These are phyloP conservation scores for Flaveria bidentis DNA, from an alignment of 129 eudicot species.

Conservation along the genomic window DNA sequence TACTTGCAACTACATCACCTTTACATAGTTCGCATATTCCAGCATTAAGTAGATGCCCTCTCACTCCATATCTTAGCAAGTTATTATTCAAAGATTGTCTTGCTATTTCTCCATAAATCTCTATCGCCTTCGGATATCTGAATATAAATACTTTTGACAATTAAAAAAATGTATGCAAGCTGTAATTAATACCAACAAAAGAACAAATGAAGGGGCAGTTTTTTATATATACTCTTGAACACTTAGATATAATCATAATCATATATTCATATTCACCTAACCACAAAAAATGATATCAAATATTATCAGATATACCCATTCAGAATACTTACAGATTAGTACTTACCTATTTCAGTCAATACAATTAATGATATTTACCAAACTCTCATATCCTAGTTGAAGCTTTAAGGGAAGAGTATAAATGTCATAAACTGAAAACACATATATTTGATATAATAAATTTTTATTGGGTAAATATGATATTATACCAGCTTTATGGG, in stretches of 20 bases:
- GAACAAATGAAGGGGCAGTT: background rate
- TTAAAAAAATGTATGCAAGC: background rate
- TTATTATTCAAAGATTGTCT: conserved; percentile 43
- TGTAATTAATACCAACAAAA: background rate
- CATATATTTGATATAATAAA: no score
- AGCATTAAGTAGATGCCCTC: conserved; percentile 57
- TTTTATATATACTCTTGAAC: background rate
- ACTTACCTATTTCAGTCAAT: no score
- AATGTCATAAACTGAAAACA: background rate
- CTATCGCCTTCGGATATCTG: conserved; percentile 47
- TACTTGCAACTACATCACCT: conserved; percentile 46
- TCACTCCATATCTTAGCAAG: conserved; percentile 51
- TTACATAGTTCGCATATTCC: conserved; percentile 60
- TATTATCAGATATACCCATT: background rate
- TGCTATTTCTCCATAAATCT: conserved; percentile 54
- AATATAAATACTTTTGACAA: conserved; percentile 44
- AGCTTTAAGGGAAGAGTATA: background rate
- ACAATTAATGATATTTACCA: no score
- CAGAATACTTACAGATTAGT: background rate
- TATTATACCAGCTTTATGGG: background rate
- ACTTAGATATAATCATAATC: no score
- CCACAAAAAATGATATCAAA: no score
- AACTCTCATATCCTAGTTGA: background rate
- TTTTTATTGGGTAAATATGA: background rate
- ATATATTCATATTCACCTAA: no score